A percentile compares a stretch with the other conserved stretches of the same genome.
These are phyloP conservation scores for Ophiostoma angusticollis DNA, from an alignment of 2,329 filamentous ascomycete species.

Conservation along the genomic window DNA sequence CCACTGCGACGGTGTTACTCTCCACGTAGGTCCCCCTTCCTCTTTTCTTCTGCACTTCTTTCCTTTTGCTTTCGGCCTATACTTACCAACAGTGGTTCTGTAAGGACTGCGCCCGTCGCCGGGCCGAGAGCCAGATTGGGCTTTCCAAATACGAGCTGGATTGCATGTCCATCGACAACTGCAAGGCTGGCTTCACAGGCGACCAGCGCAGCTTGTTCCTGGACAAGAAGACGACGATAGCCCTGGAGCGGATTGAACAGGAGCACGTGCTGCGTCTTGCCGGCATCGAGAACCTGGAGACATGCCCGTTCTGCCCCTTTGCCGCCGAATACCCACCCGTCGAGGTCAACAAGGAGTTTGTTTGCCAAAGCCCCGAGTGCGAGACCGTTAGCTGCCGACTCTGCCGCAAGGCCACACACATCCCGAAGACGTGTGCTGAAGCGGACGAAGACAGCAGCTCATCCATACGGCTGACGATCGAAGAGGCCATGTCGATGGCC, in stretches of 20 bases:
- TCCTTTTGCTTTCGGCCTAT: not conserved
- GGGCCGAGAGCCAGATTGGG: constrained; percentile 57
- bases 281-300: constrained; percentile 56
- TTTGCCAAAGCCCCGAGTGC: constrained; percentile 56
- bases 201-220: constrained; percentile 44
- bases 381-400: constrained; percentile 50
- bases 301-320: constrained; percentile 73
- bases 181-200: constrained; percentile 45
- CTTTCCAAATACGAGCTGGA: constrained; percentile 51
- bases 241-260: constrained; percentile 59
- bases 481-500: constrained; percentile 75
- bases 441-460: constrained; percentile 45
- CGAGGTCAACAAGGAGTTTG: constrained; percentile 58
- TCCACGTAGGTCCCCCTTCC: constrained; percentile 30
- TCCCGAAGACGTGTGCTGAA: constrained; percentile 61
- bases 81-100: constrained; percentile 48
- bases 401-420: constrained; percentile 56
- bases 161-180: constrained; percentile 61
- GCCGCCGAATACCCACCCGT: constrained; percentile 59
- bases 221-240: constrained; percentile 41
- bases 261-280: constrained; percentile 56
- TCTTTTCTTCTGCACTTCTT: not conserved
- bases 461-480: constrained; percentile 52
- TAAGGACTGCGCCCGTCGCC: constrained; percentile 46
- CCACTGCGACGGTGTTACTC: constrained; percentile 44